These are phyloP conservation scores for Hygrophorus pudorinus DNA, from an alignment of 768 basidiomycete species.

Conservation along the genomic window DNA sequence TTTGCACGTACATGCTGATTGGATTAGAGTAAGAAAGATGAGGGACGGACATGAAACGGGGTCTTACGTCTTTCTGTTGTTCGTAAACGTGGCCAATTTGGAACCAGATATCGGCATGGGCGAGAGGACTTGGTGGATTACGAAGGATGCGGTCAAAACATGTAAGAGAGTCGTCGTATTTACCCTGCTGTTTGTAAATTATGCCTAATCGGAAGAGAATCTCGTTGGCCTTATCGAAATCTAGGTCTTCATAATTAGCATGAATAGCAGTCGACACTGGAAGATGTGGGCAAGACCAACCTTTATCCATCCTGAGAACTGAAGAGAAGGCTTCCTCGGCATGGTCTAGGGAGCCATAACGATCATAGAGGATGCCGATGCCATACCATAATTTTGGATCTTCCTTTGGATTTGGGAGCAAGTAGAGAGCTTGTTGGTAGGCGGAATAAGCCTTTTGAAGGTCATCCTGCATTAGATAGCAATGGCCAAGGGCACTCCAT, in stretches of 20 bases:
- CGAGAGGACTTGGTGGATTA: conserved; percentile 91
- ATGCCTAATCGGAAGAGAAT: conserved; percentile 97
- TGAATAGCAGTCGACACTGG: conserved; percentile 11
- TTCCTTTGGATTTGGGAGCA: conserved; percentile 94
- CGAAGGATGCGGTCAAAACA: conserved; percentile 97
- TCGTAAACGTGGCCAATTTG: conserved; percentile 99
- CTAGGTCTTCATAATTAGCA: conserved; percentile 38
- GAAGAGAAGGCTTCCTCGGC: conserved; percentile 98
- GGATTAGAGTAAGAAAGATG: conserved; percentile 9
- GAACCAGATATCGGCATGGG: conserved; percentile 98
- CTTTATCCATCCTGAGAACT: conserved; percentile 94
- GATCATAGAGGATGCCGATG: conserved; percentile 97
- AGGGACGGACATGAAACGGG: not conserved
- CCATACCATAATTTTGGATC: conserved; percentile 99
- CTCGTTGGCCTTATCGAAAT: conserved; percentile 98
- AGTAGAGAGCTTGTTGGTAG: conserved; percentile 95
- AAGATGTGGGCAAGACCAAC: conserved; percentile 32
- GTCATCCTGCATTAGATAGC: conserved; percentile 99
- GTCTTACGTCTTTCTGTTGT: conserved; percentile 84
- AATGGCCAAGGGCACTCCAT: conserved; percentile 96
- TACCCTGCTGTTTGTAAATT: conserved; percentile 98
- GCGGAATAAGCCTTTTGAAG: conserved; percentile 97
- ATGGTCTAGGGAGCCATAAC: conserved; percentile 96
- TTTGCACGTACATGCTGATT: conserved; percentile 78
- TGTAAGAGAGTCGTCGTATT: conserved; percentile 77